These are phyloP conservation scores for Pyrenula massariospora DNA, from an alignment of 495 filamentous ascomycete species.

Conservation along the genomic window DNA sequence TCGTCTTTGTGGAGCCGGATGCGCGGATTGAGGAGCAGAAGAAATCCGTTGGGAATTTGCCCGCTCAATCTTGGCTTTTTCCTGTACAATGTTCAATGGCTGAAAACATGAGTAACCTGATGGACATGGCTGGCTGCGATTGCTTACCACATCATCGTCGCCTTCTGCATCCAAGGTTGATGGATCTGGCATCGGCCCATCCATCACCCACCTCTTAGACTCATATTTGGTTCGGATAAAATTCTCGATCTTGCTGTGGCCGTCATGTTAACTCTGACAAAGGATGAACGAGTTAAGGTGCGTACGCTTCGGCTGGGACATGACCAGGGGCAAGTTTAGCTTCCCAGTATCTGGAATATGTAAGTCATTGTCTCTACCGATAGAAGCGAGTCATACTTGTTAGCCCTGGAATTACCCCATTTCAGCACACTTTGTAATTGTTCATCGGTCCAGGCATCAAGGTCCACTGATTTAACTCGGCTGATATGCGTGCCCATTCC, in stretches of 20 bases:
- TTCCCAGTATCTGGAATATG: constrained; percentile 71
- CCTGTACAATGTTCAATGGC: constrained; percentile 63
- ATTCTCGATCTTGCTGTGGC: constrained; percentile 82
- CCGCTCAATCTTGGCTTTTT: constrained; percentile 57
- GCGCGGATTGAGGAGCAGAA: constrained; percentile 20
- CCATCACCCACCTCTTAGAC: constrained; percentile 96
- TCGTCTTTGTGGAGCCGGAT: constrained; percentile 25
- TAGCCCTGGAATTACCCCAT: constrained; percentile 92
- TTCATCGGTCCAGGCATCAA: constrained; percentile 97
- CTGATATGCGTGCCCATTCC: constrained; percentile 99
- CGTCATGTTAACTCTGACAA: constrained; percentile 6
- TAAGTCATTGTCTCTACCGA: neutral
- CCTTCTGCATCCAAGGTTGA: constrained; percentile 70
- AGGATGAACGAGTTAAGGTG: constrained; percentile 1
- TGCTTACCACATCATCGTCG: constrained; percentile 66
- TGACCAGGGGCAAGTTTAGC: constrained; percentile 84
- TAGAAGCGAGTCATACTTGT: constrained; percentile 49
- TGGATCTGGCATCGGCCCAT: constrained; percentile 86
- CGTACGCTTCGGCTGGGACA: constrained; percentile 84
- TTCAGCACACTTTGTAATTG: constrained; percentile 81
- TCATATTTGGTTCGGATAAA: constrained; percentile 99
- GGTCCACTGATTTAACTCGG: constrained; percentile 92
- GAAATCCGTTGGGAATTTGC: constrained; percentile 39
- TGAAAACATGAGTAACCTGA: constrained; percentile 26
- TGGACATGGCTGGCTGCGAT: constrained; percentile 33